These are phyloP conservation scores for Lichtheimia hyalospora DNA, from an alignment of 371 early-diverging fungal species.

Conservation along the genomic window DNA sequence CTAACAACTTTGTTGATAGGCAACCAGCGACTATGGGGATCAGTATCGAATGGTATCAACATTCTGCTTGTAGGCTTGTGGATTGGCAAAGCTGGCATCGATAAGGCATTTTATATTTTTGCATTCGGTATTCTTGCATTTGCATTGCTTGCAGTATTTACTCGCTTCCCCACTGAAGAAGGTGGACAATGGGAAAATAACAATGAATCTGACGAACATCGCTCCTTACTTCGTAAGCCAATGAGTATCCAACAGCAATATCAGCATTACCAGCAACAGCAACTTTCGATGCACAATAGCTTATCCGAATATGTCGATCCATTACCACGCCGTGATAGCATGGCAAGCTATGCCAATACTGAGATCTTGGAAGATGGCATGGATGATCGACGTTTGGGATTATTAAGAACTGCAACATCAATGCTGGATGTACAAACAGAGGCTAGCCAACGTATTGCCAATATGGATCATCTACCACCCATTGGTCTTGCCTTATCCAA, in stretches of 20 bases:
- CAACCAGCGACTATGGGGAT: conserved; percentile 47
- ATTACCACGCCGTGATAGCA: conserved; percentile 25
- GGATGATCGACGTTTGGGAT: conserved; percentile 6
- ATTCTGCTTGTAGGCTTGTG: conserved; percentile 36
- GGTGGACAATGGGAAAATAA: conserved; percentile 4
- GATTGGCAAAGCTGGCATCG: conserved; percentile 28
- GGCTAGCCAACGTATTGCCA: conserved; percentile 19
- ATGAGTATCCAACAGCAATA: background rate
- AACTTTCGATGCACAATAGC: conserved; percentile 8
- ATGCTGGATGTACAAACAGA: conserved; percentile 36
- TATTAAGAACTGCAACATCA: conserved; percentile 24
- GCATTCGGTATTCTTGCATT: conserved; percentile 24
- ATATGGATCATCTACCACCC: conserved; percentile 35
- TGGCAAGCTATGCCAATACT: conserved; percentile 39
- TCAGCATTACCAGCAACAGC: conserved; percentile 5
- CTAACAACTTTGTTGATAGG: conserved; percentile 16
- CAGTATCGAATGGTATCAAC: conserved; percentile 36
- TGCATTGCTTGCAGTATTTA: conserved; percentile 17
- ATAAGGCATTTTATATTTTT: conserved; percentile 43
- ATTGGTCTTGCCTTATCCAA: conserved; percentile 45
- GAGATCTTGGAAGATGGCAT: conserved; percentile 20
- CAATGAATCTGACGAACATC: background rate
- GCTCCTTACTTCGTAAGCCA: conserved; percentile 9
- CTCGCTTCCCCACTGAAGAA: conserved; percentile 2
- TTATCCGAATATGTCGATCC: conserved; percentile 8